Base-by-base conservation (phyloP, 129 eudicot species). In the Helianthus tuberosus region DNA sequence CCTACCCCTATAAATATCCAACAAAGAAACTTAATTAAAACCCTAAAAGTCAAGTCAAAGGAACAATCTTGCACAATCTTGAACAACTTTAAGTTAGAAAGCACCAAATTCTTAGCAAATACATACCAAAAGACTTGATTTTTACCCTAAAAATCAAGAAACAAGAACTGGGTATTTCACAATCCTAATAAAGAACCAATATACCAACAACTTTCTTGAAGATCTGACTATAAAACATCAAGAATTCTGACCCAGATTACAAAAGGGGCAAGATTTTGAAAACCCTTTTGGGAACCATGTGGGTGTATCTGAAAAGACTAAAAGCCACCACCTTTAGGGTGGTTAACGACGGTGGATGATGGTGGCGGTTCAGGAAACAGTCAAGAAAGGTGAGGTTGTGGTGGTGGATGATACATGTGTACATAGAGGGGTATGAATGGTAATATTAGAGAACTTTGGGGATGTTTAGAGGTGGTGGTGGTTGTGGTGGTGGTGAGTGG, bases 141-240 rank as follows among this genome's bases (percentile, higher is more conserved):
- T 3, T 36, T 29, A 14, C 75, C 84, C 84, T 38, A 68, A 79
- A 72, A 66, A 7, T 69, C 46, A 52, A 53, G 53, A 66, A 80
- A 69, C 9, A 68, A 3, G 27, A 79, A 68, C 48, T 71, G 81
- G 79, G 84, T 53, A 69, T 57, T 15, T 23, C 23, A 71, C 17
- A 20, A 85, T 64, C 51, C 50, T 11, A 9, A 75, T 7, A 38
- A 66, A 58, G 48, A 58, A 35, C 71, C 35, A 62, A 62, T 27
- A 49, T 11, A 75, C 23, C 4, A 60, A 5, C 70, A 46, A 53
- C 3, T 50, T 64, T 51, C 41, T 41, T 48, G 79, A 66, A 84
- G 91, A 89, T 89, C 96, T 86, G 89, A 57, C 84, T 54, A 81
- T 49, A 17, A 59, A 60, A 75, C 49, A 83, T 14, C 68, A 72